Conservation (phyloP, 148 eudicot genomes). For the Nepenthes mirabilis region DNA sequence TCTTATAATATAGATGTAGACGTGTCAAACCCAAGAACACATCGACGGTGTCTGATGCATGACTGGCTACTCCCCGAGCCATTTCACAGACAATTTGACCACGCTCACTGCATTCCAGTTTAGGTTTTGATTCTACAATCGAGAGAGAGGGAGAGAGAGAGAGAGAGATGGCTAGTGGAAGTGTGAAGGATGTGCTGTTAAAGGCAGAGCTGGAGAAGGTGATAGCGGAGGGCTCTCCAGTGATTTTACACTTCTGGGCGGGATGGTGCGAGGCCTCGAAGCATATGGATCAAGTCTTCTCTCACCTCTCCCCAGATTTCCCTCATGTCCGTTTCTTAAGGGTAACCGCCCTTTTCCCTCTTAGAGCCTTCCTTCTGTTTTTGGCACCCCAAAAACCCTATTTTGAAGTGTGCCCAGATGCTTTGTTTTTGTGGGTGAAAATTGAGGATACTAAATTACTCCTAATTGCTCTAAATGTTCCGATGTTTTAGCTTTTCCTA, state of each 20-base stretch:
- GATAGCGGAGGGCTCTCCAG: conserved; percentile 33
- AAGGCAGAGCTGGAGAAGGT: conserved; percentile 52
- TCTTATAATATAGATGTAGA: too few relatives aligned
- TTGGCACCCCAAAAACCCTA: not conserved
- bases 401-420: not conserved
- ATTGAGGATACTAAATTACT: too few relatives aligned
- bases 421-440: not conserved
- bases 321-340: conserved; percentile 64
- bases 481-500: too few relatives aligned
- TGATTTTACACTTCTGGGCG: conserved; percentile 87
- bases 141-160: not conserved
- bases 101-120: too few relatives aligned
- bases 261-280: conserved; percentile 93
- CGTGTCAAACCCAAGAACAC: too few relatives aligned
- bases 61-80: too few relatives aligned
- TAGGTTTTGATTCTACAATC: too few relatives aligned
- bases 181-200: conserved; percentile 62
- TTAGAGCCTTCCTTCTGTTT: not conserved
- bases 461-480: too few relatives aligned
- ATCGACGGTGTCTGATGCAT: too few relatives aligned
- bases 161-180: conserved; percentile 22
- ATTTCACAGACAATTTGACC: too few relatives aligned
- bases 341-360: conserved; percentile 16
- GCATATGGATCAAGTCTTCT: conserved; percentile 96
- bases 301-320: conserved; percentile 90